These are phyloP conservation scores for Trypanosoma cruzi DNA, from an alignment of 208 protist genomes.

Conservation along the genomic window DNA sequence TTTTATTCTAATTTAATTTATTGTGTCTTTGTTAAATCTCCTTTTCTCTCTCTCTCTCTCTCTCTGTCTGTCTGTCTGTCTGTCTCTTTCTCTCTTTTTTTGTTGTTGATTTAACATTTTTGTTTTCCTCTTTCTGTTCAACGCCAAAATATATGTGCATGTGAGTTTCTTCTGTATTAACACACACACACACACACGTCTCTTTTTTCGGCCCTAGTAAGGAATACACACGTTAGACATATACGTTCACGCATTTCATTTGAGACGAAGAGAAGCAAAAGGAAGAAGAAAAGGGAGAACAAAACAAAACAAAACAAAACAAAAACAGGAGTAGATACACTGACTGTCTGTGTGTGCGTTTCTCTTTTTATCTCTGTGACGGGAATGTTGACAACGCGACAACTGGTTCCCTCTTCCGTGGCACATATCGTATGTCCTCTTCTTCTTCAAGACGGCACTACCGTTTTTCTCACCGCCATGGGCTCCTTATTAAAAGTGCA, in stretches of 20 bases:
- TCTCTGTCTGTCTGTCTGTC: neutral
- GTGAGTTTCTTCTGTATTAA: neutral
- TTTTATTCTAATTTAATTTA: neutral
- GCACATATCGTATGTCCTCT: constrained; percentile 30
- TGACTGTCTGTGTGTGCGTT: neutral
- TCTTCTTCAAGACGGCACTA: constrained; percentile 36
- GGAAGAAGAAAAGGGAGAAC: neutral
- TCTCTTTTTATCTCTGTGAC: neutral
- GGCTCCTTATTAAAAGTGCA: constrained; percentile 22
- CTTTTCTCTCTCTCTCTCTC: neutral
- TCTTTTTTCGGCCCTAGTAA: neutral
- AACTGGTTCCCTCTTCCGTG: constrained; percentile 28
- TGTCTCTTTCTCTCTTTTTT: neutral
- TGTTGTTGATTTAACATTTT: neutral
- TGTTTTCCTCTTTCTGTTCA: neutral
- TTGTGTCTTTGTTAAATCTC: neutral
- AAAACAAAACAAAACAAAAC: neutral
- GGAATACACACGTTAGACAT: neutral
- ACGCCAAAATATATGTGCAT: neutral
- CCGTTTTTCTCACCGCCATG: constrained; percentile 32
- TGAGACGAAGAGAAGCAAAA: no score
- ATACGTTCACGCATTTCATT: neutral
- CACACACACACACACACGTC: neutral
- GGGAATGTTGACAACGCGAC: constrained; percentile 31
- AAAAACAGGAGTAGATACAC: neutral